These are phyloP conservation scores for Botrytis pseudocinerea DNA, from an alignment of 2,329 filamentous ascomycete species.

Conservation along the genomic window DNA sequence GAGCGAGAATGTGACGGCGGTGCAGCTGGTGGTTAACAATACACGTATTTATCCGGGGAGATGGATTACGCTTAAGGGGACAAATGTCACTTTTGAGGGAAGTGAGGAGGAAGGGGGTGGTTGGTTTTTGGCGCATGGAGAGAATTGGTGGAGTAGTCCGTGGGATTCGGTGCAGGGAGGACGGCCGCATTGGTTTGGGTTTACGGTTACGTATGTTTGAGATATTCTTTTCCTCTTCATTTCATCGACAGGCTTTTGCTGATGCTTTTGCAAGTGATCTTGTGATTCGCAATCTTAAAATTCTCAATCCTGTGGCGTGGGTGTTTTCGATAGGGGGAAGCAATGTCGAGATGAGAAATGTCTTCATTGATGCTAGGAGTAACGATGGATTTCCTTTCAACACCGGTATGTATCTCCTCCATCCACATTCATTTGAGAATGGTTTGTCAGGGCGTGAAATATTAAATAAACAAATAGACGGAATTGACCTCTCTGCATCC, in stretches of 20 bases:
- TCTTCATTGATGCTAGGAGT: conserved; percentile 15
- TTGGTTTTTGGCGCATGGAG: conserved; percentile 21
- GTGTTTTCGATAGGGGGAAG: conserved; percentile 17
- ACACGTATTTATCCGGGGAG: background rate
- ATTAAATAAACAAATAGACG: background rate
- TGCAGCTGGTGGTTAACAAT: conserved; percentile 17
- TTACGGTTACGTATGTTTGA: background rate
- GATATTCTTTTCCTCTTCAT: background rate
- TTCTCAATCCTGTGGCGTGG: conserved; percentile 18
- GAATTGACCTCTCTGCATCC: conserved; percentile 14
- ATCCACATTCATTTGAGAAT: background rate
- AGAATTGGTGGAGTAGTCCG: conserved; percentile 11
- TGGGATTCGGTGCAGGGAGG: conserved; percentile 1
- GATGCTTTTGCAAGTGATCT: background rate
- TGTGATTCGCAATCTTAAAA: conserved; percentile 14
- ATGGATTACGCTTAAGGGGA: conserved; percentile 19
- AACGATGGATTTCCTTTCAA: conserved; percentile 12
- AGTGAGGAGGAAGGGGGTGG: background rate
- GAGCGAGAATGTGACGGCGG: conserved; percentile 19
- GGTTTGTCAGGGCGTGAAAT: fast-evolving
- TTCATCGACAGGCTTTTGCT: background rate
- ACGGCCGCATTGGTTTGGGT: conserved; percentile 19
- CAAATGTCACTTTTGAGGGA: conserved; percentile 11
- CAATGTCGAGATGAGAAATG: conserved; percentile 17
- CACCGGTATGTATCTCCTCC: conserved; percentile 5